phyloP scores from a whole-genome alignment of 768 basidiomycete genomes.

The Phaeotremella fagi region DNA sequence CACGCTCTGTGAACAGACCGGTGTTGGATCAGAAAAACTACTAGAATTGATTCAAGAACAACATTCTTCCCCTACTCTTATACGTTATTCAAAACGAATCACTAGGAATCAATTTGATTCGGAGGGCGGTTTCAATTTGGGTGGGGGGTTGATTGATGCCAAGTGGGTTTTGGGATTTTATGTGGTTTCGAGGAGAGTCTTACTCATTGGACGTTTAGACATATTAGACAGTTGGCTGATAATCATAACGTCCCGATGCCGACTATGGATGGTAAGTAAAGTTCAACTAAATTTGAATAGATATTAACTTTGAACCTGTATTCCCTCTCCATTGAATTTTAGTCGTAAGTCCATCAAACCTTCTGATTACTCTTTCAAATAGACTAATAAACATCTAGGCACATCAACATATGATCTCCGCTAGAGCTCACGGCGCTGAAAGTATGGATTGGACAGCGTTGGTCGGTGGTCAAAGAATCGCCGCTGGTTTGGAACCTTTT shows the following conservation, averaged over 20 bases:
- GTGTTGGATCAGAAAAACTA: slow-evolving; percentile 60
- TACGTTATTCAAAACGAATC: slow-evolving; percentile 52
- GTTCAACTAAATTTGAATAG: background rate
- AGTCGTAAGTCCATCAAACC: slow-evolving; percentile 1
- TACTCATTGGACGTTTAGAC: slow-evolving; percentile 9
- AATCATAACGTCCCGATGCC: slow-evolving; percentile 51
- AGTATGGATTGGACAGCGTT: slow-evolving; percentile 77
- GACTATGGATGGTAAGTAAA: slow-evolving; percentile 38
- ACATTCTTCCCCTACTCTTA: slow-evolving; percentile 62
- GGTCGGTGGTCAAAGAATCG: slow-evolving; percentile 69
- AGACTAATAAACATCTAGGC: slow-evolving; percentile 49
- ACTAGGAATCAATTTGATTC: slow-evolving; percentile 70
- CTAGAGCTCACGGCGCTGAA: slow-evolving; percentile 66
- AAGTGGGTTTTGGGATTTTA: slow-evolving; percentile 52
- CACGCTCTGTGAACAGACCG: slow-evolving; percentile 78
- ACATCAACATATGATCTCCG: slow-evolving; percentile 71
- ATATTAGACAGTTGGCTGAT: slow-evolving; percentile 63
- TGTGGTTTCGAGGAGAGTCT: background rate
- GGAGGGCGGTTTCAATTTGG: slow-evolving; percentile 67
- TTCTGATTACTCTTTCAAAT: too few species aligned
- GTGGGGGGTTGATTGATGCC: slow-evolving; percentile 85
- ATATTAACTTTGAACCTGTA: background rate
- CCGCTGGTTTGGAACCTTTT: slow-evolving; percentile 59
- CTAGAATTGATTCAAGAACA: slow-evolving; percentile 54
- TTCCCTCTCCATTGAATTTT: background rate